Base-by-base conservation (phyloP, 177 flowering plant genomes). In the Telopea speciosissima region DNA sequence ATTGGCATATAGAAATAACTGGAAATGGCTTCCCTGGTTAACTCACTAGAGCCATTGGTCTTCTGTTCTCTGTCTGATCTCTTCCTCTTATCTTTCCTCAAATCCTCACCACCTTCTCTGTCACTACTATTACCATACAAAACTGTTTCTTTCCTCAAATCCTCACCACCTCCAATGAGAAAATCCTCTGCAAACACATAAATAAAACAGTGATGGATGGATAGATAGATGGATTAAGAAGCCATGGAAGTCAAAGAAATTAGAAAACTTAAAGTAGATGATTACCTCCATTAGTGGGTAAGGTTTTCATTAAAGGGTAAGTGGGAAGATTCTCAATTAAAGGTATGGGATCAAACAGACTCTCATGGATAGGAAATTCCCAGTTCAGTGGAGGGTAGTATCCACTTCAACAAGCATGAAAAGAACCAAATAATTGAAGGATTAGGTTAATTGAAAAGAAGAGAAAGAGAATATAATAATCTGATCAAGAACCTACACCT, bases 1-100 rank as follows among this genome's bases (percentile, higher is more conserved):
- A 93, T 93, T 0, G 98, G 96, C 90, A 89, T 82, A 85, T 91
- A 91, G 49, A 87, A 93, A 71, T 93, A 88, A 60, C 79, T 73
- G 0, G 90, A 83, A n/a, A 90, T 81, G 0, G 64, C 68, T 24
- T 84, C 24, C 45, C 79, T 77, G 0, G 92, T 76, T 7, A 93
- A 70, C 66, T 74, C 75, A 59, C 69, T 89, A 0, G 82, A 80
- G 23, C 67, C 73, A 13, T 11, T 36, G 40, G 3, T 66, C 21
- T 49, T 79, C 5, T 62, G 70, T 12, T 72, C 77, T 44, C 52
- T 65, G 60, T 52, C 25, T 25, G 72, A 9, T 44, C 14, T 74
- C 17, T 31, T 64, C 74, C 0, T n/a, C 64, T 67, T 71, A 74
- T 65, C 59, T 68, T 67, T 36, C 59, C 31, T 24, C 42, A 10